Base-by-base conservation (phyloP, 495 filamentous ascomycete species). In the Ramalina peruviana region DNA sequence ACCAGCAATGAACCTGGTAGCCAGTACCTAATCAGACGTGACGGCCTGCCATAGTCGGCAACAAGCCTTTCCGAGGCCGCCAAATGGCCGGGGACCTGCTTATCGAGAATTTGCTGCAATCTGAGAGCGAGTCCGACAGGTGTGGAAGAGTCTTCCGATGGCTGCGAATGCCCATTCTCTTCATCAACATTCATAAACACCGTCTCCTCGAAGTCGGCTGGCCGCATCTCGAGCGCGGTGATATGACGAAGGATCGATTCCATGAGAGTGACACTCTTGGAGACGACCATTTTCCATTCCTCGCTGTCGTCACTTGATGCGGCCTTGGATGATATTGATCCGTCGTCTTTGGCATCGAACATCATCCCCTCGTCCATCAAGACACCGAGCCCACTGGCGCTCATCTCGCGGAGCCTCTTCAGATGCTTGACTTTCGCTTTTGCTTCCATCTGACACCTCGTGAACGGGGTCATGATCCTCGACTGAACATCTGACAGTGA, bases 11-110 rank as follows among this genome's bases (percentile, higher is more conserved):
- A 12, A 0, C 76, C 71, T 4, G 87, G 87, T 4, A 94, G 62
- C 92, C 92, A 98, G 64, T 94, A 96, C 26, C 92, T 80, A 15
- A 88, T 72, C 3, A 89, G 43, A n/a, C 67, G 62, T 1, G 85
- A 76, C 0, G 92, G 92, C 23, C 81, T 81, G 3, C 92, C 92
- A 58, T 88, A 75, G 36, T 76, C 54, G 23, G 56, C 51, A 7
- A 80, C 69, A 3, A 79, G 54, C 3, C 55, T 57, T 19, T 68
- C 58, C 16, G 83, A 79, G 10, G 65, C 61, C 12, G 51, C 44
- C 4, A 65, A 59, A 57, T 94, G 81, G n/a, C 63, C 62, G 6
- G 83, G 82, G 5, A 84, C 61, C 37, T 79, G 68, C 2, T 66
- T 54, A 12, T 68, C 54, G 3, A 95, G 74, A 6, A 96, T 72